phyloP scores from a whole-genome alignment of 2,329 filamentous ascomycete genomes.

The Aspergillus thermomutatus region DNA sequence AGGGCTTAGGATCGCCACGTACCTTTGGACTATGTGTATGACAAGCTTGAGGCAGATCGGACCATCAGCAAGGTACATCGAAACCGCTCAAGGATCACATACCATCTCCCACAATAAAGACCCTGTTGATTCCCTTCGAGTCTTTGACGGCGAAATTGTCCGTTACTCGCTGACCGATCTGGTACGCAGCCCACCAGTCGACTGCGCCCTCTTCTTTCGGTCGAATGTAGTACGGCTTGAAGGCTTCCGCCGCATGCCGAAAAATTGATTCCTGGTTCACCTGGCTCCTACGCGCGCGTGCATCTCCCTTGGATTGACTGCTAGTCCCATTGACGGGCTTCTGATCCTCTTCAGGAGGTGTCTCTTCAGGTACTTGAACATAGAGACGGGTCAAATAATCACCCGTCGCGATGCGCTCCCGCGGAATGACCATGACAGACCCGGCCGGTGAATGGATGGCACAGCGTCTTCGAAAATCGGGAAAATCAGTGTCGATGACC shows the following conservation, averaged over 20 bases:
- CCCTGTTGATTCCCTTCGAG: conserved; percentile 64
- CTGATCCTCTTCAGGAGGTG: conserved; percentile 23
- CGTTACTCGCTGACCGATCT: conserved; percentile 66
- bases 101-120: conserved; percentile 70
- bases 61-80: background rate
- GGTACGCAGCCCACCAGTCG: conserved; percentile 74
- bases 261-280: conserved; percentile 64
- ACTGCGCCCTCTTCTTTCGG: conserved; percentile 56
- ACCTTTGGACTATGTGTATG: conserved; percentile 73
- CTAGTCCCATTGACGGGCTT: conserved; percentile 33
- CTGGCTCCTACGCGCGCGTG: conserved; percentile 61
- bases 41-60: conserved; percentile 50
- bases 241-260: conserved; percentile 60
- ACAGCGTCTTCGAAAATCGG: conserved; percentile 76
- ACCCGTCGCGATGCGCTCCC: conserved; percentile 58
- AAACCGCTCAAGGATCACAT: background rate
- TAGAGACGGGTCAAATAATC: conserved; percentile 71
- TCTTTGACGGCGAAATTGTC: conserved; percentile 53
- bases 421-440: conserved; percentile 76
- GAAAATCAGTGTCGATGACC: conserved; percentile 69
- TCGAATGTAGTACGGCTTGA: conserved; percentile 64
- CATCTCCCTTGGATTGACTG: conserved; percentile 57
- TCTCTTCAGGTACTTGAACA: conserved; percentile 38
- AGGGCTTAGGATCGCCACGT: background rate
- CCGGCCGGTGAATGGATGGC: conserved; percentile 72